Evolutionary conservation across 805 yeast genomes (phyloP), one percentile per base, ranked within the genome.

Genomic region (Candida patagonica): DNA sequence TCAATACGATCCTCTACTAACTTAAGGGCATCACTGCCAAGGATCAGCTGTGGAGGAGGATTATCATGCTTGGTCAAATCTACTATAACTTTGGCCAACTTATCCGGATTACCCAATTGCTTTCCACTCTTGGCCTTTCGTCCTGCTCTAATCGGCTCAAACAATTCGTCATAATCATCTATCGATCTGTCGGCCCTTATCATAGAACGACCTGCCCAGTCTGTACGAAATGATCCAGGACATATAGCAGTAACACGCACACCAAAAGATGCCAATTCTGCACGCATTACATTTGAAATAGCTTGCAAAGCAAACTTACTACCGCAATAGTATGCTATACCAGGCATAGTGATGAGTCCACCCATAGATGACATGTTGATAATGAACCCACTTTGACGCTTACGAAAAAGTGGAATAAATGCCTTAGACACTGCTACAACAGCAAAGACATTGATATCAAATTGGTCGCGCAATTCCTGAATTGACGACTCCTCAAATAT

Each of bases 141-240:
- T n/a, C n/a, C n/a, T n/a, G n/a, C n/a, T n/a, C n/a, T n/a, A n/a
- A n/a, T n/a, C n/a, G n/a, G n/a, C n/a, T n/a, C n/a, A n/a, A n/a
- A n/a, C n/a, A n/a, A n/a, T n/a, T n/a, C n/a, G n/a, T n/a, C n/a
- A n/a, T n/a, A n/a, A n/a, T n/a, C n/a, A n/a, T n/a, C n/a, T n/a
- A n/a, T n/a, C n/a, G n/a, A n/a, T n/a, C n/a, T n/a, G n/a, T n/a
- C n/a, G n/a, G n/a, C n/a, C n/a, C n/a, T n/a, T n/a, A n/a, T n/a
- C n/a, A n/a, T n/a, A n/a, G n/a, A n/a, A n/a, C n/a, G n/a, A n/a
- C n/a, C n/a, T n/a, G n/a, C n/a, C n/a, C n/a, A n/a, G n/a, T n/a
- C 48, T 20, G 50, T 44, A 12, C 32, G 44, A n/a, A 43, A 40
- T 2, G 50, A 48, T 10, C 50, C 50, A 2, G 50, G 50, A 16